Conservation (phyloP, 78 protist species). For the Speleostelium caveatum region DNA sequence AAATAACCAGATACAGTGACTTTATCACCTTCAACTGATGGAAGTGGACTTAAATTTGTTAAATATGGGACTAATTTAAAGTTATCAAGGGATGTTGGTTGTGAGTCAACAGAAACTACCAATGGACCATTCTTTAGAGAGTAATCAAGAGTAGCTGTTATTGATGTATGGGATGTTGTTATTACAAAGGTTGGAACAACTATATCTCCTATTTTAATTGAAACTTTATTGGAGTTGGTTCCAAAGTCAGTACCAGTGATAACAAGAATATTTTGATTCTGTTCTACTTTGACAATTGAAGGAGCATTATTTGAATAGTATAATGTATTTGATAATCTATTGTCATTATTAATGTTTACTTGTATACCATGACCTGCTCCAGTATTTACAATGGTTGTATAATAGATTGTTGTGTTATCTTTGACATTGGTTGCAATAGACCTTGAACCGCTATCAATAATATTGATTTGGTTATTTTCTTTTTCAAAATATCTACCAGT, state of each 20-base stretch:
- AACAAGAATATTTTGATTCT: neutral
- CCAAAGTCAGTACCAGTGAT: constrained; percentile 18
- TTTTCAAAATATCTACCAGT: constrained; percentile 16
- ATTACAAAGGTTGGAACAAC: neutral
- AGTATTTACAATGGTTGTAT: neutral
- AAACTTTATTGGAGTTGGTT: neutral
- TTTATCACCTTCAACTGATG: neutral
- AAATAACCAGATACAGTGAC: neutral
- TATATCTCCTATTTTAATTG: neutral
- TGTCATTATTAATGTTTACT: neutral
- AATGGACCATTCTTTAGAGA: neutral
- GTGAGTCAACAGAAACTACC: neutral
- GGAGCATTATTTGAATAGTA: neutral
- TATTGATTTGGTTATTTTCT: no score
- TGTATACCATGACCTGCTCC: neutral
- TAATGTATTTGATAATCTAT: neutral
- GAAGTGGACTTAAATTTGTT: neutral
- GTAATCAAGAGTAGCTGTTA: neutral
- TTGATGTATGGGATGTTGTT: neutral
- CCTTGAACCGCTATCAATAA: neutral
- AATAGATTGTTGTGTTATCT: neutral
- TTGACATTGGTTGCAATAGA: neutral
- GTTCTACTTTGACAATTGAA: neutral
- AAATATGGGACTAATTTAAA: neutral
- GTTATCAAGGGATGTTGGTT: neutral